Evolutionary conservation across 306 rosid species (phyloP), one percentile per base, ranked within the genome.

Genomic region (Begonia peltatifolia): DNA sequence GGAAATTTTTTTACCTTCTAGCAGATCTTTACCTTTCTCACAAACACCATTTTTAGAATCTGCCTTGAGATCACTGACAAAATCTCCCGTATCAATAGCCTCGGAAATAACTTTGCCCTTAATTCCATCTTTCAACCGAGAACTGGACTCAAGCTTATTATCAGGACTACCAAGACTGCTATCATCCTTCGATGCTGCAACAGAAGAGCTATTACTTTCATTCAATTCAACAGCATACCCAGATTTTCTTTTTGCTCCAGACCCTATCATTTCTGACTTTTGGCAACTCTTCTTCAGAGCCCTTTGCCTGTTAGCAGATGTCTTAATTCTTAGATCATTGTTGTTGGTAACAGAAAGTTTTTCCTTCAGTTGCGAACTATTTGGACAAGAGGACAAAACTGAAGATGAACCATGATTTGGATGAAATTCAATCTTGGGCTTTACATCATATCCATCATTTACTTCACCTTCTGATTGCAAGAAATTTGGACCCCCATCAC

Each of bases 401-500:
- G 71, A 72, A 65, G 84, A 81, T 54, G 62, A 71, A 57, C 67
- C 64, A 56, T 77, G 84, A 60, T 67, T 66, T 68, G 58, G 67
- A 59, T 17, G 50, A 53, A 58, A 58, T 42, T 71, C 69, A 41
- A 64, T 52, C n/a, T 74, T 60, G 41, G 76, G 72, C 48, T 74
- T 74, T 56, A 65, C 66, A 58, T 76, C 80, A 56, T 56, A 69
- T 68, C 58, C 63, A 17, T 68, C 63, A 17, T 68, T 78, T 59
- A 57, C 56, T 63, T 73, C 90, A 68, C 61, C 83, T 58, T 52
- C 68, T 72, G 67, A 69, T 65, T 60, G 76, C 10, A 72, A 67
- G 67, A 79, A 86, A 14, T 76, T 60, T 81, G 61, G 79, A 66
- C 44, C 68, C 71, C 55, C 44, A 64, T 75, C 80, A 60, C 67